Percentiles rank a stretch among this genome's conserved stretches.
Evolutionary conservation across 2,329 filamentous ascomycete genomes (phyloP).

Genomic region (Penicillium sp.): DNA sequence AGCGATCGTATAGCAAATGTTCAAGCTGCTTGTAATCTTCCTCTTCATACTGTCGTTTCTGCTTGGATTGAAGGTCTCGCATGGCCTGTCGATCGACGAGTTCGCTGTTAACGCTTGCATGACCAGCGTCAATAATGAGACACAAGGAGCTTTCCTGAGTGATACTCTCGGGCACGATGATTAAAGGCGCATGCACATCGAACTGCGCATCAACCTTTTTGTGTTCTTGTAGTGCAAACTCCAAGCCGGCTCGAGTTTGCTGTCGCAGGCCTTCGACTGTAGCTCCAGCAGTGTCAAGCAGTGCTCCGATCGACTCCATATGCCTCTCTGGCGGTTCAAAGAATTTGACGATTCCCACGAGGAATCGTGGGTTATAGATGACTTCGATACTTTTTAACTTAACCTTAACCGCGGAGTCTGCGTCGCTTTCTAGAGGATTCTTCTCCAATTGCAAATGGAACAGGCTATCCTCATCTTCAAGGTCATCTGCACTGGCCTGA

Average conservation of each 20-base stretch:
- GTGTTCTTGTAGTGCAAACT: conserved; percentile 96
- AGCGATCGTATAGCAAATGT: conserved; percentile 96
- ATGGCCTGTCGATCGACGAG: conserved; percentile 90
- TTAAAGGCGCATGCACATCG: conserved; percentile 91
- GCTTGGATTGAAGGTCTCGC: conserved; percentile 87
- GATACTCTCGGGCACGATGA: conserved; percentile 95
- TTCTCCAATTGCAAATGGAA: conserved; percentile 93
- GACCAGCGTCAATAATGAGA: conserved; percentile 92
- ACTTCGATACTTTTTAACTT: conserved; percentile 96
- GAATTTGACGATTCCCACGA: conserved; percentile 89
- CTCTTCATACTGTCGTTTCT: conserved; percentile 83
- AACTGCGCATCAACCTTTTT: conserved; percentile 97
- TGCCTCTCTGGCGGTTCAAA: conserved; percentile 95
- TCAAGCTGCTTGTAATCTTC: conserved; percentile 88
- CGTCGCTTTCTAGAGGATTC: conserved; percentile 89
- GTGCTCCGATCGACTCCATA: conserved; percentile 95
- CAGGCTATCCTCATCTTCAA: conserved; percentile 71
- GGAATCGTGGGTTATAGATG: conserved; percentile 93
- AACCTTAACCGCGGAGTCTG: conserved; percentile 85
- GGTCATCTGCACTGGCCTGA: conserved; percentile 45
- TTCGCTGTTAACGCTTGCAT: conserved; percentile 91
- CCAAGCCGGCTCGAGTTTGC: conserved; percentile 91
- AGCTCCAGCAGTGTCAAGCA: conserved; percentile 94
- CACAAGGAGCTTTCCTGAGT: conserved; percentile 80
- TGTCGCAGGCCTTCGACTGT: conserved; percentile 94